phyloP scores from a whole-genome alignment of 208 protist species.

The Acanthamoeba culbertsoni region DNA sequence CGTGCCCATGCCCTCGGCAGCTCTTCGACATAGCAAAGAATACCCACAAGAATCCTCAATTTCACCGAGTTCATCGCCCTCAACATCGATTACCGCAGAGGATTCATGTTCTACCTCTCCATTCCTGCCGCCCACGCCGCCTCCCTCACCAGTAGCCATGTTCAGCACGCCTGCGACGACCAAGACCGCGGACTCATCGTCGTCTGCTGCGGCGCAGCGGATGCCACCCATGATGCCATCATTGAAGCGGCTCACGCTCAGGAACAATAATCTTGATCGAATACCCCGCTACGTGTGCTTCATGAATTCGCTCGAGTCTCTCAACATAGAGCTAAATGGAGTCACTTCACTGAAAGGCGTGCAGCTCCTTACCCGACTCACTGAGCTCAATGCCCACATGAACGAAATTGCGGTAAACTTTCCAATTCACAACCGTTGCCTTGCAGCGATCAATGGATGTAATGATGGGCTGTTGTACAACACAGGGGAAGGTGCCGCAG shows the following conservation, averaged over 20 bases:
- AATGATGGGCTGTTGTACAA: not conserved
- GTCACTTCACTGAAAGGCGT: constrained; percentile 19
- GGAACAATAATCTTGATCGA: constrained; percentile 37
- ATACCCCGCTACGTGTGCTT: constrained; percentile 32
- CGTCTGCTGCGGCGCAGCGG: not conserved
- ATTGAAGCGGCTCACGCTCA: not conserved
- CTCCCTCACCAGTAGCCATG: not conserved
- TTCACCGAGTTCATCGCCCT: not conserved
- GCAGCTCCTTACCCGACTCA: not conserved
- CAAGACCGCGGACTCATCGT: not conserved
- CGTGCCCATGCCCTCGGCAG: not conserved
- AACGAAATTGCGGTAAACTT: constrained; percentile 11
- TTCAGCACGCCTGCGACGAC: not conserved
- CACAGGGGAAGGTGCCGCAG: constrained; percentile 23
- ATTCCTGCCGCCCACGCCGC: not conserved
- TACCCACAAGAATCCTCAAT: not conserved
- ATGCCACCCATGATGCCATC: not conserved
- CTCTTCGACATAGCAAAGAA: not conserved
- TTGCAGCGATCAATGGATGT: not conserved
- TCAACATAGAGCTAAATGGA: constrained; percentile 21
- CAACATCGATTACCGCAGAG: not conserved
- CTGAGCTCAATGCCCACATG: constrained; percentile 13
- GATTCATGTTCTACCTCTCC: not conserved
- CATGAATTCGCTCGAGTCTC: not conserved
- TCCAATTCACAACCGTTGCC: not conserved